Percentiles rank a stretch among this genome's conserved stretches.
phyloP scores from a whole-genome alignment of 163 green algal species.

The Chlorella variabilis region DNA sequence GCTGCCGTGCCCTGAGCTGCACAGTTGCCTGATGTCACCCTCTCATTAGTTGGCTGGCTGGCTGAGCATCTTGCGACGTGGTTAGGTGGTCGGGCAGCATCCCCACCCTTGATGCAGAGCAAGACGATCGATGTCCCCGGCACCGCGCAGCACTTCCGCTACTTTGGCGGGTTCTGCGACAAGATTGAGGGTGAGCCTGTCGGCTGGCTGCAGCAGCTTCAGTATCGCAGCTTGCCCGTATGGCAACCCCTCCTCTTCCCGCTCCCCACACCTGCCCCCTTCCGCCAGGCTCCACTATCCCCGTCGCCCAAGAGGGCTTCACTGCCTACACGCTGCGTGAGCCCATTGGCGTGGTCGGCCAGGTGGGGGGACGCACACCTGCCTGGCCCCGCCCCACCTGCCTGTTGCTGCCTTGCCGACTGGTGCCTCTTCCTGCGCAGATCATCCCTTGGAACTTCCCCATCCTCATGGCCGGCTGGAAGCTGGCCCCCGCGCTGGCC shows the following conservation, averaged over 20 bases:
- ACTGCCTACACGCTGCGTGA: constrained; percentile 42
- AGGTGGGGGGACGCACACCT: background rate
- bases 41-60: background rate
- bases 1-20: background rate
- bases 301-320: constrained; percentile 5
- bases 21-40: background rate
- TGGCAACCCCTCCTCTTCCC: too few species aligned
- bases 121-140: constrained; percentile 20
- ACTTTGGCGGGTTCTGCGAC: constrained; percentile 43
- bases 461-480: constrained; percentile 88
- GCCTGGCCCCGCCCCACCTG: too few species aligned
- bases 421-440: background rate
- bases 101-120: background rate
- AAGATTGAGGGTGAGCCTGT: constrained; percentile 45
- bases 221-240: too few species aligned
- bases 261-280: too few species aligned
- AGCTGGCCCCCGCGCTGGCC: constrained; percentile 75
- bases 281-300: constrained; percentile 20
- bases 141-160: constrained; percentile 36
- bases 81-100: background rate
- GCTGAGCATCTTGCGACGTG: too few species aligned
- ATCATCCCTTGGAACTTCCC: constrained; percentile 88
- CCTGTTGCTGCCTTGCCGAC: background rate
- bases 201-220: too few species aligned
- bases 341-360: constrained; percentile 42